Conservation (phyloP, 805 yeast genomes). For the Saccharomyces paradoxus region DNA sequence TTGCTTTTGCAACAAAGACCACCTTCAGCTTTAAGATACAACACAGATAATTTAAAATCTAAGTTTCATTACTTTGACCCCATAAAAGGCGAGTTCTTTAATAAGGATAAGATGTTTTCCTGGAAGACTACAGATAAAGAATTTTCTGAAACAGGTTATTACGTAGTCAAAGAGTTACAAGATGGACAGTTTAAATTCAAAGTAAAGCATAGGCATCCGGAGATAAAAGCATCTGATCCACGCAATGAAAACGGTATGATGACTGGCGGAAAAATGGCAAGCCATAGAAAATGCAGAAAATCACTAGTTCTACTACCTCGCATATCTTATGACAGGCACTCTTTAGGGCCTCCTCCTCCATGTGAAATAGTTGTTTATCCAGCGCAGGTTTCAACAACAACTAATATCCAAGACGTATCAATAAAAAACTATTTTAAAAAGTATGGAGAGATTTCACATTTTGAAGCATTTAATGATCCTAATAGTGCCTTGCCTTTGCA, state of each 20-base stretch:
- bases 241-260: conserved; percentile 6
- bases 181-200: conserved; percentile 12
- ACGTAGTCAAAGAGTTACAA: conserved; percentile 12
- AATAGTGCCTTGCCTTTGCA: conserved; percentile 74
- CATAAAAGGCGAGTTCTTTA: conserved; percentile 11
- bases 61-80: conserved; percentile 30
- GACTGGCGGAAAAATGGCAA: neutral
- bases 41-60: conserved; percentile 13
- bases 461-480: conserved; percentile 59
- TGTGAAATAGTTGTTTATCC: conserved; percentile 65
- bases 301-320: conserved; percentile 12
- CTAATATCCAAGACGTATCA: conserved; percentile 15
- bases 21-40: conserved; percentile 15
- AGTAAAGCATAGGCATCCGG: conserved; percentile 16
- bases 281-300: conserved; percentile 12
- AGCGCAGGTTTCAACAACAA: conserved; percentile 11
- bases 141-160: conserved; percentile 22
- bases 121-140: conserved; percentile 18
- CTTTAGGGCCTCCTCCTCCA: conserved; percentile 68
- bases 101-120: conserved; percentile 17
- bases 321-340: conserved; percentile 56
- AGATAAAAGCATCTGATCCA: conserved; percentile 20
- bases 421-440: conserved; percentile 46
- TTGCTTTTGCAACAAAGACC: conserved; percentile 12
- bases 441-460: conserved; percentile 56